Evolutionary conservation across 331 rosid species (phyloP).

Genomic region (Malus hybrid): DNA sequence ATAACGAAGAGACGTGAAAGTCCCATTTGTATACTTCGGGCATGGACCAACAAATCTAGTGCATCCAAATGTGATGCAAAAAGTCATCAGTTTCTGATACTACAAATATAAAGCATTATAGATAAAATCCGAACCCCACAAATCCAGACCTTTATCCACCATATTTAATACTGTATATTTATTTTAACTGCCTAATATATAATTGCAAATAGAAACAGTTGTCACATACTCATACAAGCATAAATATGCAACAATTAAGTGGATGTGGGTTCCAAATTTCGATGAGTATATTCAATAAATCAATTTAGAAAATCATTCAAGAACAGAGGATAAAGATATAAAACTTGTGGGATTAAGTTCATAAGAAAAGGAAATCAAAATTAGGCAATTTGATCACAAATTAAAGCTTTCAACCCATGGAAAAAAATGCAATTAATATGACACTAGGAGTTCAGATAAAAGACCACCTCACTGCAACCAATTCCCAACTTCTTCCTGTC

Average conservation of each 20-base stretch:
- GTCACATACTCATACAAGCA: not conserved
- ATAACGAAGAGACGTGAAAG: not conserved
- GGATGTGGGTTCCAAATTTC: not conserved
- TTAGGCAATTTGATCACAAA: not conserved
- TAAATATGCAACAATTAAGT: not conserved
- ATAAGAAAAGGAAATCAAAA: not conserved
- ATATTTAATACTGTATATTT: not conserved
- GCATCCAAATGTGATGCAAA: not conserved
- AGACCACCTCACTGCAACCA: slow-evolving; percentile 93
- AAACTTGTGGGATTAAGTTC: not conserved
- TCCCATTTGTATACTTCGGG: not conserved
- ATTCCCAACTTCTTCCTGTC: slow-evolving; percentile 92
- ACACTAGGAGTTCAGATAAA: slow-evolving; percentile 17
- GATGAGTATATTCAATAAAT: not conserved
- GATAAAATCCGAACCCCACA: not conserved
- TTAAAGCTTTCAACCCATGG: not conserved
- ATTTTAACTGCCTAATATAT: too few species aligned
- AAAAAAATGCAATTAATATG: not conserved
- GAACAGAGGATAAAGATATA: not conserved
- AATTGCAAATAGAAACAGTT: not conserved
- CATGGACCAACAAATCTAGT: not conserved
- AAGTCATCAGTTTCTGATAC: not conserved
- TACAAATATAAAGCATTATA: not conserved
- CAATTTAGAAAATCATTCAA: not conserved
- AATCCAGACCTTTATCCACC: not conserved